These are phyloP conservation scores for Apiospora kogelbergensis DNA, from an alignment of 2,329 filamentous ascomycete genomes.

Conservation along the genomic window DNA sequence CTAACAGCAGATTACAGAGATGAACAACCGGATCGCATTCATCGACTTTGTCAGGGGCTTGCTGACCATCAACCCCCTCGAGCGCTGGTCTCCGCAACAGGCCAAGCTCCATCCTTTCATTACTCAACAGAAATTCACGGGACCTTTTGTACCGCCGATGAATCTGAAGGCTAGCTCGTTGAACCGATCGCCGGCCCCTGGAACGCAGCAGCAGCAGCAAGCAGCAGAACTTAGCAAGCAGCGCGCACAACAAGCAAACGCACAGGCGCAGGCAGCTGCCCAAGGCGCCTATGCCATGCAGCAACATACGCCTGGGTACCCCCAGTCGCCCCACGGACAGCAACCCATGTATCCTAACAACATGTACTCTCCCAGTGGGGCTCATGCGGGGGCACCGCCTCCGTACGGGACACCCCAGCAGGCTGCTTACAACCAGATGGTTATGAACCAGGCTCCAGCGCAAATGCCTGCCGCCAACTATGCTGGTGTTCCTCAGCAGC, in stretches of 20 bases:
- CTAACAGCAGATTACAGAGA: conserved; percentile 62
- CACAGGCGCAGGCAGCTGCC: conserved; percentile 67
- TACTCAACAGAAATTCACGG: conserved; percentile 95
- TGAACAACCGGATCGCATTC: conserved; percentile 96
- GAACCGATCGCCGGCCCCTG: conserved; percentile 85
- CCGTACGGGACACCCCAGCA: conserved; percentile 72
- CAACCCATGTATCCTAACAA: conserved; percentile 78
- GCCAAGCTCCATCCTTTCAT: conserved; percentile 98
- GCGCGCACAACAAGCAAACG: conserved; percentile 70
- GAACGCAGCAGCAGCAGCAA: conserved; percentile 93
- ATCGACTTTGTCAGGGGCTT: conserved; percentile 97
- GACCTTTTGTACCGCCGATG: conserved; percentile 95
- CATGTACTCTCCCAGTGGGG: conserved; percentile 68
- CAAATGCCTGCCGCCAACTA: conserved; percentile 69
- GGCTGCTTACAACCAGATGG: conserved; percentile 71
- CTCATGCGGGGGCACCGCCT: conserved; percentile 64
- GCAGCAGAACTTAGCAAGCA: conserved; percentile 94
- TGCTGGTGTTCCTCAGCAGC: conserved; percentile 41
- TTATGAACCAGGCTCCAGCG: conserved; percentile 64
- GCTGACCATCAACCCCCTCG: conserved; percentile 90
- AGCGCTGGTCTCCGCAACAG: conserved; percentile 97
- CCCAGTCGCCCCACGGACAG: conserved; percentile 43
- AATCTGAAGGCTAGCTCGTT: conserved; percentile 85
- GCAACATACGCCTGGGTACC: conserved; percentile 37
- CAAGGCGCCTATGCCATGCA: conserved; percentile 63